phyloP scores from a whole-genome alignment of 2,329 filamentous ascomycete genomes.

The Arthrobotrys musiformis region DNA sequence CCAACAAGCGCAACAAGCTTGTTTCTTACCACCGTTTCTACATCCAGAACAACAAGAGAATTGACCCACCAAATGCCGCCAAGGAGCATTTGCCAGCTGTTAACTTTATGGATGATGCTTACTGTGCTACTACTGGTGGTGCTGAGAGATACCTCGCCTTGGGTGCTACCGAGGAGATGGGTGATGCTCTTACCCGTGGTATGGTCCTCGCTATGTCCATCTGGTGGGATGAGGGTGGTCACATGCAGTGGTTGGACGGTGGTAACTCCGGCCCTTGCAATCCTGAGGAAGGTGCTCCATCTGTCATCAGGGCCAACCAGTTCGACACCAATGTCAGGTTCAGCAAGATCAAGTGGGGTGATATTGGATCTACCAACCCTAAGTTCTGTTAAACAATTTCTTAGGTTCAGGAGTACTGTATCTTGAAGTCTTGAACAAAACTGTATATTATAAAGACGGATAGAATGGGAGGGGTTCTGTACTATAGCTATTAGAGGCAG shows the following conservation, averaged over 20 bases:
- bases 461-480: background rate
- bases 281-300: constrained; percentile 68
- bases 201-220: constrained; percentile 70
- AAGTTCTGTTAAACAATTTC: constrained; percentile 4
- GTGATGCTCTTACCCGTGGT: constrained; percentile 65
- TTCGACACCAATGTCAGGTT: constrained; percentile 68
- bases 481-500: background rate
- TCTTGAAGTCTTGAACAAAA: background rate
- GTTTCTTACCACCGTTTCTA: constrained; percentile 66
- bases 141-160: constrained; percentile 61
- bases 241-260: constrained; percentile 71
- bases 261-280: constrained; percentile 68
- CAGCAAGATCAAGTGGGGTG: constrained; percentile 71
- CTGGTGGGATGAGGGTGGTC: constrained; percentile 69
- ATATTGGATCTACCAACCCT: constrained; percentile 69
- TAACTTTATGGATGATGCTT: constrained; percentile 63
- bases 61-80: constrained; percentile 62
- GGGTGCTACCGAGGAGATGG: constrained; percentile 65
- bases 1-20: constrained; percentile 63
- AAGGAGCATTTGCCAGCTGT: constrained; percentile 65
- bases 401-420: background rate
- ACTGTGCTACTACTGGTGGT: constrained; percentile 61
- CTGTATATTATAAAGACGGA: constrained; percentile 21
- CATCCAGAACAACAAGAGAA: constrained; percentile 67
- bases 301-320: constrained; percentile 65